A percentile compares a stretch with the other conserved stretches of the same genome.
Evolutionary conservation across 1,284 basidiomycete genomes (phyloP).

Genomic region (Leucoagaricus sp.): DNA sequence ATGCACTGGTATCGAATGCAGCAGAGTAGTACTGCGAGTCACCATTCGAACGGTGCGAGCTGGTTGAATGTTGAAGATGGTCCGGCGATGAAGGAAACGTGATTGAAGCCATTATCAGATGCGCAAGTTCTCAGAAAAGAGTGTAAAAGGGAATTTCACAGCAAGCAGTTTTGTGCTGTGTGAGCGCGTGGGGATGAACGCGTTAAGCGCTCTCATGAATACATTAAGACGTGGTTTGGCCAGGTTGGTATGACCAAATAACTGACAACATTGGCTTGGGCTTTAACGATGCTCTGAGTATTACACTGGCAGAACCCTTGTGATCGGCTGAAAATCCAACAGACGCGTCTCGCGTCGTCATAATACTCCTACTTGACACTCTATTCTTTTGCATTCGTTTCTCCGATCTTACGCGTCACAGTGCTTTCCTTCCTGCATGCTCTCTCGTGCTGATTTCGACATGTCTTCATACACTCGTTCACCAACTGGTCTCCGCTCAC

Average conservation of each 20-base stretch:
- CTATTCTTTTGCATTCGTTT: neutral
- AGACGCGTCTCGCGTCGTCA: neutral
- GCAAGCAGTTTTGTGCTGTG: neutral
- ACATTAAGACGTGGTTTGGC: constrained; percentile 2
- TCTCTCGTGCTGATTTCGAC: constrained; percentile 5
- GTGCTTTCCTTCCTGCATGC: constrained; percentile 8
- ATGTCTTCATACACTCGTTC: constrained; percentile 39
- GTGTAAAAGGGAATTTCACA: neutral
- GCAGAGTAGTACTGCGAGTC: constrained; percentile 38
- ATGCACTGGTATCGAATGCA: constrained; percentile 43
- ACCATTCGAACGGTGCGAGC: constrained; percentile 24
- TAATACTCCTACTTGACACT: neutral
- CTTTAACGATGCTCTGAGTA: neutral
- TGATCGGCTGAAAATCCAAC: neutral
- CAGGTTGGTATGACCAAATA: constrained; percentile 15
- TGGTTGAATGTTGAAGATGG: constrained; percentile 16
- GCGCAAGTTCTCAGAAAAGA: neutral
- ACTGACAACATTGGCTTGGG: constrained; percentile 19
- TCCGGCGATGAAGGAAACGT: constrained; percentile 39
- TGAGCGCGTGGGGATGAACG: neutral
- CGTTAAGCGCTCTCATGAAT: neutral
- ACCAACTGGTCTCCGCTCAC: constrained; percentile 53
- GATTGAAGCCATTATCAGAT: constrained; percentile 43
- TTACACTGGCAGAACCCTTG: neutral
- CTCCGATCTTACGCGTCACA: neutral